A percentile compares a stretch with the other conserved stretches of the same genome.
These are phyloP conservation scores for Herpetomonas samuelpessoai DNA, from an alignment of 208 protist species.

Conservation along the genomic window DNA sequence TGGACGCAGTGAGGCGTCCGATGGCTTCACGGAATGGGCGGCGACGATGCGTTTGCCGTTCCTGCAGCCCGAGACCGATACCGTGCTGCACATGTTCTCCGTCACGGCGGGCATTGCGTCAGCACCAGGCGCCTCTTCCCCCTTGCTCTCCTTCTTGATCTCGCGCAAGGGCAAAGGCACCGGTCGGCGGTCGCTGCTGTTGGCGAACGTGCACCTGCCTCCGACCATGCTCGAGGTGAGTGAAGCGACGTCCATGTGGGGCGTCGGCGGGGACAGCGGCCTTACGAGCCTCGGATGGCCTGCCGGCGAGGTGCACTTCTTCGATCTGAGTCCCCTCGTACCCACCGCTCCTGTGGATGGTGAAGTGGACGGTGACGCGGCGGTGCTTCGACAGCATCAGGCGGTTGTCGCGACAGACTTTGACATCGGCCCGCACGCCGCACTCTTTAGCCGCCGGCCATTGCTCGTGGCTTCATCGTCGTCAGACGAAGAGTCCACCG, in stretches of 20 bases:
- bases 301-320: constrained; percentile 45
- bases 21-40: constrained; percentile 69
- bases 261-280: constrained; percentile 15
- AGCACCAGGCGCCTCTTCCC: constrained; percentile 6
- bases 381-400: not conserved
- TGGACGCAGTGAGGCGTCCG: constrained; percentile 4
- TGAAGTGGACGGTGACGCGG: not conserved
- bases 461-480: not conserved
- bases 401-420: not conserved
- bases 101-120: constrained; percentile 3
- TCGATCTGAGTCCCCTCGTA: not conserved
- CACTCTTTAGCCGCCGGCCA: not conserved
- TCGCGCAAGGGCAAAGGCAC: constrained; percentile 3
- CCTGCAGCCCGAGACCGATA: constrained; percentile 32
- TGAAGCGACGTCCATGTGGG: not conserved
- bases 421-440: not conserved
- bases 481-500: not conserved
- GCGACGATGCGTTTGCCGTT: constrained; percentile 48
- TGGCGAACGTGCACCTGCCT: constrained; percentile 43
- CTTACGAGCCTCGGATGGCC: constrained; percentile 27
- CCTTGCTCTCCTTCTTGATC: constrained; percentile 38
- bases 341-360: constrained; percentile 1
- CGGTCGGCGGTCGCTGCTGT: constrained; percentile 7
- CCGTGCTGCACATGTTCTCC: constrained; percentile 29
- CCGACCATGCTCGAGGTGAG: constrained; percentile 29